Percentiles rank a stretch among this genome's conserved stretches.
These are phyloP conservation scores for Penicillium sp. DNA, from an alignment of 2,329 filamentous ascomycete species.

Conservation along the genomic window DNA sequence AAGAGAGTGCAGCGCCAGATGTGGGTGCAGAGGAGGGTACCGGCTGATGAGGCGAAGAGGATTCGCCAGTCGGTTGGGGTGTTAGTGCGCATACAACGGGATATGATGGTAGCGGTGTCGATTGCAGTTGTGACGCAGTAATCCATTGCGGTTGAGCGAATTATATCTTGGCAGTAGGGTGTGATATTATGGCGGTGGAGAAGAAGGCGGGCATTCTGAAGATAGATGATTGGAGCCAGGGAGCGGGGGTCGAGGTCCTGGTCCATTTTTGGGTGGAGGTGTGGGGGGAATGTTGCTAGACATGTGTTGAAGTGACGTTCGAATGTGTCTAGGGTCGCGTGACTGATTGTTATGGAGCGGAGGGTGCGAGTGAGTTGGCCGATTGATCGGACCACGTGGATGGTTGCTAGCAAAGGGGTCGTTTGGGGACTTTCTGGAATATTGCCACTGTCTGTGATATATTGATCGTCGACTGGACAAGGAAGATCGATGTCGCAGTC, in stretches of 20 bases:
- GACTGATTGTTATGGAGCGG: constrained; percentile 64
- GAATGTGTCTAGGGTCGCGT: constrained; percentile 70
- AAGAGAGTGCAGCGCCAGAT: constrained; percentile 85
- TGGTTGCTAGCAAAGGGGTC: constrained; percentile 72
- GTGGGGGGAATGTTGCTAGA: constrained; percentile 70
- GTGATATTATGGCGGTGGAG: constrained; percentile 87
- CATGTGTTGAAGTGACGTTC: constrained; percentile 79
- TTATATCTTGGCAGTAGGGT: constrained; percentile 65
- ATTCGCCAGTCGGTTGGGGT: constrained; percentile 51
- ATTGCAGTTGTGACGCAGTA: constrained; percentile 72
- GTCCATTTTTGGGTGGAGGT: constrained; percentile 67
- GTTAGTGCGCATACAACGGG: constrained; percentile 57
- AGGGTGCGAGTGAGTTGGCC: constrained; percentile 71
- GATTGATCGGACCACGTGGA: constrained; percentile 79
- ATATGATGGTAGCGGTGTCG: constrained; percentile 76
- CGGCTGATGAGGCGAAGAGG: constrained; percentile 66
- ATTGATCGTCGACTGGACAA: constrained; percentile 74
- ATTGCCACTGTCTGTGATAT: constrained; percentile 52
- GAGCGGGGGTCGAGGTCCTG: constrained; percentile 71
- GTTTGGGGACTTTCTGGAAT: constrained; percentile 52
- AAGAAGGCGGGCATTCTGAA: constrained; percentile 80
- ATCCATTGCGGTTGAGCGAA: constrained; percentile 71
- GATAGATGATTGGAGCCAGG: constrained; percentile 71
- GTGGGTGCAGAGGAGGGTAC: constrained; percentile 75
- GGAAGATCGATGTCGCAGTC: constrained; percentile 86